These are phyloP conservation scores for Laburnicola sp. DNA, from an alignment of 2,329 filamentous ascomycete genomes.

Conservation along the genomic window DNA sequence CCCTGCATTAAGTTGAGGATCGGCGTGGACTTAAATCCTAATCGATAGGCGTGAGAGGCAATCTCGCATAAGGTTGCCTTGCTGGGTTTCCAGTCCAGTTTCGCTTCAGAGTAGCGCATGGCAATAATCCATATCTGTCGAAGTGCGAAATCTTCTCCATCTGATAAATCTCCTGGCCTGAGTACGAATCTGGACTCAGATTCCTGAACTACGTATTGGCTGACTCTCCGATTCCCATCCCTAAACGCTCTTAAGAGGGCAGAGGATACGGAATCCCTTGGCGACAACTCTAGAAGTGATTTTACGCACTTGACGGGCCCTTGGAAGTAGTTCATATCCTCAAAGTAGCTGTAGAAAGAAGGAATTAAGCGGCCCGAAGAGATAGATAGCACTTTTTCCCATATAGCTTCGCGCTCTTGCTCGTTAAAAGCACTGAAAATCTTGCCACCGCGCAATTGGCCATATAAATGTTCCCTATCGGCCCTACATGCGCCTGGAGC, in stretches of 20 bases:
- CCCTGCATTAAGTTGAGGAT: slow-evolving; percentile 10
- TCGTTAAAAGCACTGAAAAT: slow-evolving; percentile 40
- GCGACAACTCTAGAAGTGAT: no score
- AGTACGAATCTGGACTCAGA: slow-evolving; percentile 26
- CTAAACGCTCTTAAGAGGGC: slow-evolving; percentile 7
- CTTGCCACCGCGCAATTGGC: slow-evolving; percentile 32
- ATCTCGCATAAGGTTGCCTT: slow-evolving; percentile 11
- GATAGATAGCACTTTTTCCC: slow-evolving; percentile 23
- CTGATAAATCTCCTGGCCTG: slow-evolving; percentile 6
- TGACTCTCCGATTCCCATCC: not conserved
- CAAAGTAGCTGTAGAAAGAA: slow-evolving; percentile 10
- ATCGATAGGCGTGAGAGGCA: slow-evolving; percentile 12
- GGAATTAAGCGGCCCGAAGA: slow-evolving; percentile 5
- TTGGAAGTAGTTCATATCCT: slow-evolving; percentile 10
- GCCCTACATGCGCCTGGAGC: no score
- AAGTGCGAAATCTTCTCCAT: not conserved
- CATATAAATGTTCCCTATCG: slow-evolving; percentile 30
- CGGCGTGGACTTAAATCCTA: slow-evolving; percentile 18
- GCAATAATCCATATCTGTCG: slow-evolving; percentile 7
- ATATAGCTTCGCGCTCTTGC: slow-evolving; percentile 37
- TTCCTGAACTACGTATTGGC: slow-evolving; percentile 21
- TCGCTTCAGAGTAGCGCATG: slow-evolving; percentile 13
- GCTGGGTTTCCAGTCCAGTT: slow-evolving; percentile 9
- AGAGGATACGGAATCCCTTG: not conserved
- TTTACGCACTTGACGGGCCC: slow-evolving; percentile 6